phyloP scores from a whole-genome alignment of 768 basidiomycete genomes.

The Boletus coccyginus region DNA sequence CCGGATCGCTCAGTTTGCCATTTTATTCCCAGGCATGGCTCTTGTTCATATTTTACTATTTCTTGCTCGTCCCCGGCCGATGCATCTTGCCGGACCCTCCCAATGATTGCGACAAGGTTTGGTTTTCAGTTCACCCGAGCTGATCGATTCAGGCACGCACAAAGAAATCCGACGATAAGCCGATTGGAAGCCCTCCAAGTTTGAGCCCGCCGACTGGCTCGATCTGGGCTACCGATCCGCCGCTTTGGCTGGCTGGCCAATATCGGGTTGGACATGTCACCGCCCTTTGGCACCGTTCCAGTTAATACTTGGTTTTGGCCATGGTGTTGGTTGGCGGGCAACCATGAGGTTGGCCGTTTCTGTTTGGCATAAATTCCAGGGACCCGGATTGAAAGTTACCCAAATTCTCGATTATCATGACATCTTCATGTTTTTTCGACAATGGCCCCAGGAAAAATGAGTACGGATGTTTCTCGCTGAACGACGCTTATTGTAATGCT shows the following conservation, averaged over 20 bases:
- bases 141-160: neutral
- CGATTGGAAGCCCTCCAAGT: neutral
- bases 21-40: neutral
- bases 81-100: neutral
- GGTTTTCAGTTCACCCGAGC: no score
- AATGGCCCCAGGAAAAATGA: neutral
- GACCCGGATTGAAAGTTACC: neutral
- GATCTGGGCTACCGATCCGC: neutral
- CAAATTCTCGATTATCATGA: neutral
- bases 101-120: no score
- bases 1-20: neutral
- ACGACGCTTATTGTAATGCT: neutral
- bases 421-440: neutral
- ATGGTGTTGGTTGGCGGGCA: neutral
- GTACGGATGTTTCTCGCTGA: neutral
- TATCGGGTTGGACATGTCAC: neutral
- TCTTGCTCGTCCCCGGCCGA: neutral
- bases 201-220: neutral
- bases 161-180: no score
- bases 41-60: neutral
- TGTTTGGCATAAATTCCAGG: neutral
- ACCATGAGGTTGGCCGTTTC: neutral
- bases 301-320: neutral
- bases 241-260: neutral
- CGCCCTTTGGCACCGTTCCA: neutral